A percentile compares a stretch with the other conserved stretches of the same genome.
These are phyloP conservation scores for Ambrosiella xylebori DNA, from an alignment of 2,329 filamentous ascomycete species.

Conservation along the genomic window DNA sequence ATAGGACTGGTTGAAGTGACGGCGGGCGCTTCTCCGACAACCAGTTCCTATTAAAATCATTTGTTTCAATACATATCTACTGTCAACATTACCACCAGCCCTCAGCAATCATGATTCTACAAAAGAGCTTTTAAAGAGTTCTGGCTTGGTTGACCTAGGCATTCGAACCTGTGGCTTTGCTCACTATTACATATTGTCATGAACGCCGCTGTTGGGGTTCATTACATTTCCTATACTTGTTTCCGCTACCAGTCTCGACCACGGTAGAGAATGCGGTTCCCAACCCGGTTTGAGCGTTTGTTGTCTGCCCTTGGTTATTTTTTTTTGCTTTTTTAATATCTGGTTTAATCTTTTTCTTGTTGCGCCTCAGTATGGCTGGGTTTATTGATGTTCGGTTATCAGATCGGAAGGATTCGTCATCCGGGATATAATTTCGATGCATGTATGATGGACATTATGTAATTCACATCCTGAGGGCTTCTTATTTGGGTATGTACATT, in stretches of 20 bases:
- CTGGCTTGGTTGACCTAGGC: not conserved
- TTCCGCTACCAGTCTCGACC: conserved; percentile 1
- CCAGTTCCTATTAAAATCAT: conserved; percentile 8
- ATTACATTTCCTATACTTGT: not conserved
- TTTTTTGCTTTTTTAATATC: conserved; percentile 3
- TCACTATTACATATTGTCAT: not conserved
- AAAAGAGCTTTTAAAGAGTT: not conserved
- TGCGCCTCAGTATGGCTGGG: not conserved
- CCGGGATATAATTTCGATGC: not conserved
- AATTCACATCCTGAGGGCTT: not conserved
- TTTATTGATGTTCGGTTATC: not conserved
- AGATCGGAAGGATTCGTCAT: not conserved
- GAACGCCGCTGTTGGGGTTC: not conserved
- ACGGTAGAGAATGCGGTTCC: conserved; percentile 6
- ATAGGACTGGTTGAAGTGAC: conserved; percentile 9
- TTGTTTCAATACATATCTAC: conserved; percentile 11
- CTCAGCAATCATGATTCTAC: not conserved
- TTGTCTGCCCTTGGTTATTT: conserved; percentile 2
- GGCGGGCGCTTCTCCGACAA: conserved; percentile 9
- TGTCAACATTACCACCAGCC: not conserved
- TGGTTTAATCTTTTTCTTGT: conserved; percentile 6
- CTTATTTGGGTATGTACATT: conserved; percentile 1
- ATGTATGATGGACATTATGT: not conserved
- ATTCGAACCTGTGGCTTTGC: not conserved
- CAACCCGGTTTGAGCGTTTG: conserved; percentile 8